Evolutionary conservation across 768 basidiomycete genomes (phyloP), one percentile per base, ranked within the genome.

Genomic region (Boletus tylopilopsis): DNA sequence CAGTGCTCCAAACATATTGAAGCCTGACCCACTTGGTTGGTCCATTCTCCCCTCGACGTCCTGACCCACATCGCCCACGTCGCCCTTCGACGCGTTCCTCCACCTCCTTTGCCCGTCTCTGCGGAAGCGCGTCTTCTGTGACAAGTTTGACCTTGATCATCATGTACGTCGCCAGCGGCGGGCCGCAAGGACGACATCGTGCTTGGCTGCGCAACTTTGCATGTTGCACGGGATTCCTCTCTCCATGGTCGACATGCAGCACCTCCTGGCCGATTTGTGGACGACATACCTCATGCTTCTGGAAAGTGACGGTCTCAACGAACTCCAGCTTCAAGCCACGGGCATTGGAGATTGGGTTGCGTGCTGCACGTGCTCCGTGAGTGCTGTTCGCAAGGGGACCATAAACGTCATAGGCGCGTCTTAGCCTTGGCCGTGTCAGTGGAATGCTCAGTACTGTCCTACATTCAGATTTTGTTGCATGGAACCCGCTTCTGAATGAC

Each of bases 281-380:
- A 76, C 76, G 9, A 75, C 75, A 6, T 71, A 81, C 49, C 71
- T 81, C 53, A 82, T 85, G 78, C 59, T 80, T n/a, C 59, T 82
- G 27, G 85, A 87, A 60, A 77, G 76, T 54, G 73, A 74, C 32
- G 71, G 70, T 4, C 61, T 71, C 42, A 83, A 81, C 55, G 73
- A 73, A 48, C 59, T 52, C 21, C 76, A 81, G 22, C 70, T 84
- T 10, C 58, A 61, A 13, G 54, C 62, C 18, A 73, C 68, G 33
- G 68, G 71, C 25, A 73, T 81, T 54, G 52, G 71, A 11, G 42
- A 63, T 32, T 68, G 62, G 61, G 49, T n/a, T n/a, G n/a, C n/a
- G n/a, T 64, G 27, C 29, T 59, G 16, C 52, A 47, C 40, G 46
- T 65, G 3, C 55, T 70, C 51, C 49, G 53, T 40, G 54, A 63